A percentile compares a stretch with the other conserved stretches of the same genome.
Conservation (phyloP, 176 grass and related monocot genomes). For the Poa pratensis region DNA sequence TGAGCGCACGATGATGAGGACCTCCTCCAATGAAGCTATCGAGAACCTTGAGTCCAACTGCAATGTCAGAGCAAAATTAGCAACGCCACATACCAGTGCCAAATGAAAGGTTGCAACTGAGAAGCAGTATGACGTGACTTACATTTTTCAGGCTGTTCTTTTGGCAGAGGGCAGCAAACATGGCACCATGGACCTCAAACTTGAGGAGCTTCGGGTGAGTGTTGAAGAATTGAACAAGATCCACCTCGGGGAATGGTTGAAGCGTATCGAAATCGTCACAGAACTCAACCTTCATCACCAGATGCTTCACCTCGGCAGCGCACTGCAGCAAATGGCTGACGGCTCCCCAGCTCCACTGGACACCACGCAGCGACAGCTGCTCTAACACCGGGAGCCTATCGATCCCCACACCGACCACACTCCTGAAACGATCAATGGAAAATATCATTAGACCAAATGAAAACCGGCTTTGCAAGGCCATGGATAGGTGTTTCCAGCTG, state of each 20-base stretch:
- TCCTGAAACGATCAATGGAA: slow-evolving; percentile 31
- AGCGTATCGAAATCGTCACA: slow-evolving; percentile 77
- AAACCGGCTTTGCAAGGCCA: not conserved
- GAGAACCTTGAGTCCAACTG: slow-evolving; percentile 77
- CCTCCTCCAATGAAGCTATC: slow-evolving; percentile 79
- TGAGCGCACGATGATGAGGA: slow-evolving; percentile 82
- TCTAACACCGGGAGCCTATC: slow-evolving; percentile 63
- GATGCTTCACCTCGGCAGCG: slow-evolving; percentile 67
- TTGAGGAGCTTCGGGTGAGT: slow-evolving; percentile 72
- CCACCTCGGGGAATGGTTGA: slow-evolving; percentile 84
- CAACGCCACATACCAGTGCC: not conserved
- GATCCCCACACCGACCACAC: slow-evolving; percentile 61
- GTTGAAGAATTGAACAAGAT: slow-evolving; percentile 91
- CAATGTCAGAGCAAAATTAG: slow-evolving; percentile 43
- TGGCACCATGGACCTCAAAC: slow-evolving; percentile 90
- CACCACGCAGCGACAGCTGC: slow-evolving; percentile 70
- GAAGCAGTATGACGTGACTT: not conserved
- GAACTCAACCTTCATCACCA: slow-evolving; percentile 97
- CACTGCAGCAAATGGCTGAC: slow-evolving; percentile 63
- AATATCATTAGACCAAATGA: not conserved
- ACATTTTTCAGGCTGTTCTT: slow-evolving; percentile 97
- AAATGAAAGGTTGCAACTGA: not conserved
- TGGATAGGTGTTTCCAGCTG: not conserved
- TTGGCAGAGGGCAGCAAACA: slow-evolving; percentile 90
- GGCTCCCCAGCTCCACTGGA: slow-evolving; percentile 92